phyloP scores from a whole-genome alignment of 768 basidiomycete genomes.

The Boletus barrowsii region DNA sequence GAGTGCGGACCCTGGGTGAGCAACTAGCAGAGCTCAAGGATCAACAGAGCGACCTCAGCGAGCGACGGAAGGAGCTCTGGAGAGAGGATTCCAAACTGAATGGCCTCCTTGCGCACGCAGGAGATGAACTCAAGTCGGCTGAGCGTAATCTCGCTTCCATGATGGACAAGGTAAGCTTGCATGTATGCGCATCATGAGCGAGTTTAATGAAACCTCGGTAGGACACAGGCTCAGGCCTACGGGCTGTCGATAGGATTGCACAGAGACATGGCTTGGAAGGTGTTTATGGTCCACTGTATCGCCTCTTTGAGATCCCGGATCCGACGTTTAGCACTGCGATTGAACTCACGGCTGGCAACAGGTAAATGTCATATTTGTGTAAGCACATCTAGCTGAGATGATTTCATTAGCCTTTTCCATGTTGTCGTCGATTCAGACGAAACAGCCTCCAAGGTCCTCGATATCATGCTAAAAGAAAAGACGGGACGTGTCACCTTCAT shows the following conservation, averaged over 20 bases:
- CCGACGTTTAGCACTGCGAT: conserved; percentile 87
- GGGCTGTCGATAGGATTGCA: conserved; percentile 82
- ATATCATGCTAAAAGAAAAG: conserved; percentile 90
- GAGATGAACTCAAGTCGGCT: conserved; percentile 75
- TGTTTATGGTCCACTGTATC: conserved; percentile 92
- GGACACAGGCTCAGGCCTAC: conserved; percentile 89
- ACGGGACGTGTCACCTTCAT: conserved; percentile 96
- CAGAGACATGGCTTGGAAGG: conserved; percentile 72
- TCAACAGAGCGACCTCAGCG: conserved; percentile 63
- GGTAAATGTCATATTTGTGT: conserved; percentile 42
- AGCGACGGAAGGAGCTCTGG: conserved; percentile 91
- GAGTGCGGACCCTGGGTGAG: conserved; percentile 56
- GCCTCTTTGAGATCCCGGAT: conserved; percentile 88
- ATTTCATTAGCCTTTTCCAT: conserved; percentile 69
- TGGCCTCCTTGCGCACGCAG: conserved; percentile 70
- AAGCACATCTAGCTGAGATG: conserved; percentile 4
- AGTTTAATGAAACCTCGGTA: conserved; percentile 28
- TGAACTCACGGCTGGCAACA: conserved; percentile 94
- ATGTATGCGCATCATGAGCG: background rate
- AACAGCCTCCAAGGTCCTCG: conserved; percentile 87
- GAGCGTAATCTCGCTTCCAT: conserved; percentile 80
- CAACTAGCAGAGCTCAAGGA: conserved; percentile 62
- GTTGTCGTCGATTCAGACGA: conserved; percentile 97
- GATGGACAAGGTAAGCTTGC: conserved; percentile 83
- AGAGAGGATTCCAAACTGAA: conserved; percentile 89